Evolutionary conservation across 179 eudicot species (phyloP).

Genomic region (Gypsophila paniculata): DNA sequence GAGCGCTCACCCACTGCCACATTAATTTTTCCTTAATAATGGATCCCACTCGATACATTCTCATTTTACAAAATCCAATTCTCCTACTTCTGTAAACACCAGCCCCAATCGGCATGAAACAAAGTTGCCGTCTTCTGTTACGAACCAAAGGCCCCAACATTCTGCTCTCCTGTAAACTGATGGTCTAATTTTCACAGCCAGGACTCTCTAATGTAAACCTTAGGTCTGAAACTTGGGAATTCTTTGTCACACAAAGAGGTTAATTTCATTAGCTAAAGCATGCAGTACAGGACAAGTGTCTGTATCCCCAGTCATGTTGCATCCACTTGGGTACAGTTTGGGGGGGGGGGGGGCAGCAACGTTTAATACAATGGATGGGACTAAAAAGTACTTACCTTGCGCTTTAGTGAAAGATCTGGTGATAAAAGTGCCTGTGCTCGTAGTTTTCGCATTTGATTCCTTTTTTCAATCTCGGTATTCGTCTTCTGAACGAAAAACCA

Average conservation of each 20-base stretch:
- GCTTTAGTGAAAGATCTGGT: slow-evolving; percentile 76
- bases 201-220: not conserved
- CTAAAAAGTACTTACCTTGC: slow-evolving; percentile 53
- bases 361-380: slow-evolving; percentile 2
- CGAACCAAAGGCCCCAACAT: not conserved
- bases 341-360: not conserved
- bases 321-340: not conserved
- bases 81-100: not conserved
- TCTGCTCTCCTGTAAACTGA: not conserved
- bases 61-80: not conserved
- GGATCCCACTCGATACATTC: no score
- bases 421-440: slow-evolving; percentile 64
- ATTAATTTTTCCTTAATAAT: not conserved
- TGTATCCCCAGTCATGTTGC: not conserved
- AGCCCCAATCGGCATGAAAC: no score
- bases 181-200: not conserved
- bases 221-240: not conserved
- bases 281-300: not conserved
- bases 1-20: not conserved
- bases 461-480: slow-evolving; percentile 62
- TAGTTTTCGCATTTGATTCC: slow-evolving; percentile 63
- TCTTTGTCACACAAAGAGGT: not conserved
- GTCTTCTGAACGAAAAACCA: slow-evolving; percentile 56
- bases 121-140: not conserved
- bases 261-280: not conserved